A percentile compares a stretch with the other conserved stretches of the same genome.
Evolutionary conservation across 1,284 basidiomycete genomes (phyloP).

Genomic region (Cryptococcus sp.): DNA sequence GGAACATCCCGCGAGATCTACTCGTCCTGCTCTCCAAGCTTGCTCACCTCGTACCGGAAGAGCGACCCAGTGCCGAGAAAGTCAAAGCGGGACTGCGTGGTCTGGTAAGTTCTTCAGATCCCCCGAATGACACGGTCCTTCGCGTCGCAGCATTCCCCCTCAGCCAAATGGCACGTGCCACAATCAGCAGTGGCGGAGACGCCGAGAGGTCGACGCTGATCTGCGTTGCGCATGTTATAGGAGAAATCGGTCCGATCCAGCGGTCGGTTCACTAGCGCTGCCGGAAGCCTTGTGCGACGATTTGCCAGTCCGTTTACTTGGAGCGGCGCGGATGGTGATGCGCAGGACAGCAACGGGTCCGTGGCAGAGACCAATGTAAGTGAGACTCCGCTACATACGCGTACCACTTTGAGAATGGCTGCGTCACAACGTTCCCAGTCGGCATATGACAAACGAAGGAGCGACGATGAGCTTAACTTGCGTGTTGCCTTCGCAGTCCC

Average conservation of each 20-base stretch:
- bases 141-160: no score
- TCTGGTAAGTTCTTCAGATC: constrained; percentile 14
- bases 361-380: background rate
- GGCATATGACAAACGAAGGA: background rate
- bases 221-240: background rate
- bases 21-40: constrained; percentile 72
- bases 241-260: background rate
- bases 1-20: constrained; percentile 68
- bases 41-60: constrained; percentile 62
- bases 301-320: background rate
- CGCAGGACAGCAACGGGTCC: background rate
- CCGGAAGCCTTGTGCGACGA: background rate
- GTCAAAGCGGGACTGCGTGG: constrained; percentile 53
- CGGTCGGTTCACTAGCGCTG: background rate
- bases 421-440: background rate
- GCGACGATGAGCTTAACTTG: background rate
- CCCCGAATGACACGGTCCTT: no score
- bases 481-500: no score
- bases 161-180: background rate
- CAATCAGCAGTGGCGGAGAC: background rate
- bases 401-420: background rate
- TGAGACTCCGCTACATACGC: background rate
- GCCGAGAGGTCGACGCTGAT: background rate
- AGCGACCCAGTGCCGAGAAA: constrained; percentile 70
- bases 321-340: background rate